Conservation (phyloP, 257 asterid genomes). For the Buddleja alternifolia region DNA sequence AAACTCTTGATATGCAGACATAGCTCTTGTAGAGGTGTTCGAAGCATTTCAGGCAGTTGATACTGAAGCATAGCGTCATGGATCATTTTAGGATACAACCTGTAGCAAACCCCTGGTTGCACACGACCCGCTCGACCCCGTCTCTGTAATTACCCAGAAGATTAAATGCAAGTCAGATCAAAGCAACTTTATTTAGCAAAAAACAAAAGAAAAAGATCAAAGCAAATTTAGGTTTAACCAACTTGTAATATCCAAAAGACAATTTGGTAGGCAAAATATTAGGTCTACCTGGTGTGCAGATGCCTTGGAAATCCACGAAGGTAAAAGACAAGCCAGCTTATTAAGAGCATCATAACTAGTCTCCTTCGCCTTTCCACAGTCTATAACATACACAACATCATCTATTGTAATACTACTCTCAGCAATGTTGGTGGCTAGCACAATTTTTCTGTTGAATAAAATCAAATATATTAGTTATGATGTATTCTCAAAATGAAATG, state of each 20-base stretch:
- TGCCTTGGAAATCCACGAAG: slow-evolving; percentile 99
- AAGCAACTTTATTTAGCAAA: neutral
- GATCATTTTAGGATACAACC: slow-evolving; percentile 82
- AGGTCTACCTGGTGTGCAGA: slow-evolving; percentile 89
- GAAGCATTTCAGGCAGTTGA: slow-evolving; percentile 96
- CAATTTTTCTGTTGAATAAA: slow-evolving; percentile 75
- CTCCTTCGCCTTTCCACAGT: slow-evolving; percentile 98
- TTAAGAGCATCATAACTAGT: slow-evolving; percentile 98
- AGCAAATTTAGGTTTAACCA: neutral
- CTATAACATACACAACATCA: slow-evolving; percentile 92
- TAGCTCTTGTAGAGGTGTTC: slow-evolving; percentile 97
- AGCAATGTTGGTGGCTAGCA: slow-evolving; percentile 94
- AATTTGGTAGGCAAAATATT: neutral
- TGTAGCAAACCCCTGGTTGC: slow-evolving; percentile 93
- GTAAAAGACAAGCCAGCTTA: slow-evolving; percentile 90
- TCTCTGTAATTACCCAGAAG: slow-evolving; percentile 58
- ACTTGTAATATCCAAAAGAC: neutral
- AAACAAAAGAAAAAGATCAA: too few species aligned
- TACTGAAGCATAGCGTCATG: slow-evolving; percentile 89
- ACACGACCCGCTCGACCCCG: slow-evolving; percentile 99
- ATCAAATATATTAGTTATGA: slow-evolving; percentile 9
- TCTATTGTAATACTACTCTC: slow-evolving; percentile 98
- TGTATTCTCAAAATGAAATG: neutral
- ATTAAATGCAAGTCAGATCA: neutral
- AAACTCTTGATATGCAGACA: slow-evolving; percentile 91